A percentile compares a stretch with the other conserved stretches of the same genome.
phyloP scores from a whole-genome alignment of 1,284 basidiomycete species.

The Xerocomus nothofagi region DNA sequence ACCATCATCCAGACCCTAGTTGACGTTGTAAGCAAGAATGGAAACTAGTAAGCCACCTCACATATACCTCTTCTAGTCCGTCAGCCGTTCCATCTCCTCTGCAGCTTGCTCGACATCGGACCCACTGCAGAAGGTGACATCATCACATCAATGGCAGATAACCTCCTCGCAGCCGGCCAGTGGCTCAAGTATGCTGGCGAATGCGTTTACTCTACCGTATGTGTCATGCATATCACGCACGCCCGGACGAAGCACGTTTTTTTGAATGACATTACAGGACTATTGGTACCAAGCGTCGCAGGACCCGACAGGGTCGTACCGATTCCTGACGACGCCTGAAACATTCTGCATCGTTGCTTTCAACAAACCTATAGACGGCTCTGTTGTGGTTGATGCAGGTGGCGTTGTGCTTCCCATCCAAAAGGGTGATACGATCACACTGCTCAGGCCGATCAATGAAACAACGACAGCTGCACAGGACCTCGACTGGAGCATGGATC shows the following conservation, averaged over 20 bases:
- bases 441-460: constrained; percentile 38
- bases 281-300: constrained; percentile 46
- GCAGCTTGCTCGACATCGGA: constrained; percentile 53
- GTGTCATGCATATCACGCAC: constrained; percentile 17
- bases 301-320: constrained; percentile 40
- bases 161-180: constrained; percentile 48
- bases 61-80: neutral
- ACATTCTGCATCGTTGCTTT: constrained; percentile 56
- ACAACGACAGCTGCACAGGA: neutral
- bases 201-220: constrained; percentile 53
- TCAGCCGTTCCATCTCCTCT: neutral
- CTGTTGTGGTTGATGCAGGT: constrained; percentile 41
- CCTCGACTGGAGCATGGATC: constrained; percentile 24
- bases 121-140: constrained; percentile 56
- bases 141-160: constrained; percentile 45
- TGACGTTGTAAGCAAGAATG: constrained; percentile 57
- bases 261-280: constrained; percentile 29
- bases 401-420: constrained; percentile 43
- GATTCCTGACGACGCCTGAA: constrained; percentile 50
- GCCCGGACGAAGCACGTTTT: neutral
- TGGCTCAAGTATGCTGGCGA: constrained; percentile 52
- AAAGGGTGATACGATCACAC: constrained; percentile 41
- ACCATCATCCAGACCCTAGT: constrained; percentile 52
- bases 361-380: constrained; percentile 35
- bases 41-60: constrained; percentile 44